These are phyloP conservation scores for Helotiales sp. DNA, from an alignment of 2,329 filamentous ascomycete genomes.

Conservation along the genomic window DNA sequence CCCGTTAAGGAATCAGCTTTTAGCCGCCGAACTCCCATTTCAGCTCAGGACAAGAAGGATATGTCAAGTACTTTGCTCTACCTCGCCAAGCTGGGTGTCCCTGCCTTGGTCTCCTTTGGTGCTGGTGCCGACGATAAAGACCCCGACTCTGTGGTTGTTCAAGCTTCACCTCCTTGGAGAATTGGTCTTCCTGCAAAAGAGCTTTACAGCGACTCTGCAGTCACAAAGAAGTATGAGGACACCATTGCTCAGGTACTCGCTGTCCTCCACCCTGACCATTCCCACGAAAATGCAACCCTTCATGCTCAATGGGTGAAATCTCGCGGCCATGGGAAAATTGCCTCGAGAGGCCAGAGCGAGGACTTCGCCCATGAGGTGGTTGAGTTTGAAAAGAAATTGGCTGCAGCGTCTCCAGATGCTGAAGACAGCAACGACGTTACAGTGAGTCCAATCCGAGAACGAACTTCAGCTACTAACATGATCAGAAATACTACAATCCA, in stretches of 20 bases:
- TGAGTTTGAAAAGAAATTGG: slow-evolving; percentile 66
- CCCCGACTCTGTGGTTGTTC: slow-evolving; percentile 57
- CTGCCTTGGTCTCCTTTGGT: slow-evolving; percentile 42
- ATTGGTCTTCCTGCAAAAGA: slow-evolving; percentile 67
- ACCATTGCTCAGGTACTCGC: slow-evolving; percentile 45
- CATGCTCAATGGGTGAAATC: slow-evolving; percentile 22
- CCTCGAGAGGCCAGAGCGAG: slow-evolving; percentile 20
- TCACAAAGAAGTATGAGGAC: slow-evolving; percentile 56
- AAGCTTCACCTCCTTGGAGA: slow-evolving; percentile 48
- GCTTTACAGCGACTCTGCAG: slow-evolving; percentile 60
- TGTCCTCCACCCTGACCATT: slow-evolving; percentile 31
- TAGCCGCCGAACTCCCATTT: slow-evolving; percentile 19
- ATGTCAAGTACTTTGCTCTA: slow-evolving; percentile 54
- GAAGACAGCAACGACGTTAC: slow-evolving; percentile 66
- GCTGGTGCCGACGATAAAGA: slow-evolving; percentile 49
- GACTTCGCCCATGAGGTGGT: slow-evolving; percentile 50
- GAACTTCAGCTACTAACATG: slow-evolving; percentile 22
- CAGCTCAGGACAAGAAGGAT: slow-evolving; percentile 41
- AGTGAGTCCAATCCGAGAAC: slow-evolving; percentile 38
- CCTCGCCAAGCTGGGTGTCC: slow-evolving; percentile 52
- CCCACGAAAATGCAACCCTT: slow-evolving; percentile 27
- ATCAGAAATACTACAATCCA: slow-evolving; percentile 68
- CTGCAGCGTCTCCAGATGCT: slow-evolving; percentile 60
- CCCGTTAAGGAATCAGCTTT: slow-evolving; percentile 36
- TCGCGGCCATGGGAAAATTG: slow-evolving; percentile 20